Conservation (phyloP, 2,329 filamentous ascomycete genomes). For the Hysterium pulicare region DNA sequence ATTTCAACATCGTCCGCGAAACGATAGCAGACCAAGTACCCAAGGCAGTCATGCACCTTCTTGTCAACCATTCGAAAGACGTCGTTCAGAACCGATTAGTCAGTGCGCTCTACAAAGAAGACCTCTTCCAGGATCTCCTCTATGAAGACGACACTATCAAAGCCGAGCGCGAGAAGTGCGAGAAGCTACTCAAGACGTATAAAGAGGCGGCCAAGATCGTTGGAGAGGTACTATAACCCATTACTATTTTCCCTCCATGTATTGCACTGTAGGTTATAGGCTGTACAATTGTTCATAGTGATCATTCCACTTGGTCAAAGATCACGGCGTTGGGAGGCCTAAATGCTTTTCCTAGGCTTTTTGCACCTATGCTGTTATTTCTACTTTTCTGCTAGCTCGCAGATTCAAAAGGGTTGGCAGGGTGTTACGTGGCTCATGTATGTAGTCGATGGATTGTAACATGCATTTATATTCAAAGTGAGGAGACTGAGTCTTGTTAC, state of each 20-base stretch:
- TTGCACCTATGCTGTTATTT: no score
- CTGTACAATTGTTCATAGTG: conserved; percentile 3
- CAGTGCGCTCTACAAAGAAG: conserved; percentile 90
- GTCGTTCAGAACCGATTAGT: conserved; percentile 96
- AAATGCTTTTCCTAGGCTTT: no score
- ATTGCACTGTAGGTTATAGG: conserved; percentile 2
- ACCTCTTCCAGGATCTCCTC: conserved; percentile 83
- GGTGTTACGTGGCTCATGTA: no score
- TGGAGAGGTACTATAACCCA: conserved; percentile 66
- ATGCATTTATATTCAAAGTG: no score
- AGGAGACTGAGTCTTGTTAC: no score
- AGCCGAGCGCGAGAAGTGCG: conserved; percentile 97
- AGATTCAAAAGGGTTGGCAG: no score
- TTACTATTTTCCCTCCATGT: background rate
- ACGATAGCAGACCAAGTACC: conserved; percentile 98
- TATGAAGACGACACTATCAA: conserved; percentile 98
- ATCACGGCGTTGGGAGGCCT: background rate
- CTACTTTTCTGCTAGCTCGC: no score
- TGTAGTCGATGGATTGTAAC: no score
- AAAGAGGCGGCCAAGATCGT: conserved; percentile 98
- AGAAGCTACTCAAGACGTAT: conserved; percentile 91
- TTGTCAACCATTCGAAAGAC: conserved; percentile 98
- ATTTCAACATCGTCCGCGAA: conserved; percentile 98
- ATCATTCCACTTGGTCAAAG: conserved; percentile 3
- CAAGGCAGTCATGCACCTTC: conserved; percentile 97